Percentiles rank a stretch among this genome's conserved stretches.
phyloP scores from a whole-genome alignment of 1,139 yeast genomes.

The Candida frijolesensis region DNA sequence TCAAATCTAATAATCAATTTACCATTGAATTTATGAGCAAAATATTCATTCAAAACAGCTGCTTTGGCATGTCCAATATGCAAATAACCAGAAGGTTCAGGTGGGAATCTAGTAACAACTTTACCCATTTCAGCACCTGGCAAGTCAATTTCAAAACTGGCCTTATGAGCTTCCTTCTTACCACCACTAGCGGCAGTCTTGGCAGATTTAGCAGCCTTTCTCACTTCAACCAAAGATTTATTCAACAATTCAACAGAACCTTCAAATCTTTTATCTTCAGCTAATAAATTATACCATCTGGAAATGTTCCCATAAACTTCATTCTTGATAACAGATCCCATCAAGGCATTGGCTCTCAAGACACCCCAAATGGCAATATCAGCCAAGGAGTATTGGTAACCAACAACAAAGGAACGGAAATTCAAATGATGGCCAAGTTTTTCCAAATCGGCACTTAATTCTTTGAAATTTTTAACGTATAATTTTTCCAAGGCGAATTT shows the following conservation, averaged over 20 bases:
- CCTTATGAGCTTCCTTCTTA: conserved; percentile 80
- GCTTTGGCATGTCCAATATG: conserved; percentile 97
- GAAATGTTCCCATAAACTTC: conserved; percentile 82
- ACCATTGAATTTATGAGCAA: conserved; percentile 92
- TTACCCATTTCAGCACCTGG: conserved; percentile 89
- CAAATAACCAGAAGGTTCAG: conserved; percentile 88
- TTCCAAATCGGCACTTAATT: conserved; percentile 73
- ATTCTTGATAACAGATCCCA: conserved; percentile 86
- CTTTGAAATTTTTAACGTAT: conserved; percentile 84
- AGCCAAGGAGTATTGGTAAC: conserved; percentile 66
- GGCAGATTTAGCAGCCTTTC: conserved; percentile 59
- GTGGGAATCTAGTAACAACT: conserved; percentile 98
- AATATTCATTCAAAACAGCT: conserved; percentile 91
- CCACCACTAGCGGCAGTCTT: conserved; percentile 50
- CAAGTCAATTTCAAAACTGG: conserved; percentile 89
- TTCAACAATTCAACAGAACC: conserved; percentile 67
- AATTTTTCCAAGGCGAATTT: conserved; percentile 69
- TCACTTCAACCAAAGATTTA: conserved; percentile 70
- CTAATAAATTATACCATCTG: conserved; percentile 89
- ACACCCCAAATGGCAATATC: conserved; percentile 95
- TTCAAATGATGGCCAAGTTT: conserved; percentile 76
- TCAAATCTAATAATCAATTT: conserved; percentile 93
- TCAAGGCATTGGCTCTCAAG: conserved; percentile 87
- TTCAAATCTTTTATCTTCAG: conserved; percentile 63
- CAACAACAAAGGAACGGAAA: conserved; percentile 78